Evolutionary conservation across 495 filamentous ascomycete species (phyloP).

Genomic region (Penicillium atrosanguineum): DNA sequence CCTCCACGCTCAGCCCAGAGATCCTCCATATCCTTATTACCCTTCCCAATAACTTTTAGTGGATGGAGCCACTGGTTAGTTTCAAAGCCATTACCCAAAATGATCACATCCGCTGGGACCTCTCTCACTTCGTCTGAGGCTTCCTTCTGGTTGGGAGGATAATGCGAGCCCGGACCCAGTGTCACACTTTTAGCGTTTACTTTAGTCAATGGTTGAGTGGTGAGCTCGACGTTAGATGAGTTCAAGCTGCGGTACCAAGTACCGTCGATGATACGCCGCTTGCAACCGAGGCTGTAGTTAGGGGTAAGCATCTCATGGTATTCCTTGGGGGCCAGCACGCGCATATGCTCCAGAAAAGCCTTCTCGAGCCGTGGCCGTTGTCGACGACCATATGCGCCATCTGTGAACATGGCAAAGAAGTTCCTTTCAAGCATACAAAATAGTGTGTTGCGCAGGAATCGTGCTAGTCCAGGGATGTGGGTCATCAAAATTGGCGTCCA

Average conservation of each 20-base stretch:
- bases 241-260: conserved; percentile 55
- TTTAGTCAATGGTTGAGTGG: conserved; percentile 49
- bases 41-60: conserved; percentile 40
- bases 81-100: conserved; percentile 59
- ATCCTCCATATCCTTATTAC: conserved; percentile 48
- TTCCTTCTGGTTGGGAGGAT: conserved; percentile 37
- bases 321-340: conserved; percentile 49
- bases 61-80: conserved; percentile 41
- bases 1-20: conserved; percentile 59
- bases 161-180: conserved; percentile 49
- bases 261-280: conserved; percentile 56
- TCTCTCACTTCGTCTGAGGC: conserved; percentile 33
- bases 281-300: conserved; percentile 62
- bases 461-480: conserved; percentile 44
- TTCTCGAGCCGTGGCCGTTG: conserved; percentile 31
- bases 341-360: conserved; percentile 46
- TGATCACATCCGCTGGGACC: conserved; percentile 56
- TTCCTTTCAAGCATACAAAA: conserved; percentile 38
- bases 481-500: conserved; percentile 39
- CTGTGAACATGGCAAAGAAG: conserved; percentile 33
- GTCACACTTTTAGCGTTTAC: conserved; percentile 50
- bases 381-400: conserved; percentile 29
- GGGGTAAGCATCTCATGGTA: conserved; percentile 65
- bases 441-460: conserved; percentile 26
- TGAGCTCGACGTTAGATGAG: conserved; percentile 54